Evolutionary conservation across 495 filamentous ascomycete species (phyloP), one percentile per base, ranked within the genome.

Genomic region (Hypoxylon cercidicola): DNA sequence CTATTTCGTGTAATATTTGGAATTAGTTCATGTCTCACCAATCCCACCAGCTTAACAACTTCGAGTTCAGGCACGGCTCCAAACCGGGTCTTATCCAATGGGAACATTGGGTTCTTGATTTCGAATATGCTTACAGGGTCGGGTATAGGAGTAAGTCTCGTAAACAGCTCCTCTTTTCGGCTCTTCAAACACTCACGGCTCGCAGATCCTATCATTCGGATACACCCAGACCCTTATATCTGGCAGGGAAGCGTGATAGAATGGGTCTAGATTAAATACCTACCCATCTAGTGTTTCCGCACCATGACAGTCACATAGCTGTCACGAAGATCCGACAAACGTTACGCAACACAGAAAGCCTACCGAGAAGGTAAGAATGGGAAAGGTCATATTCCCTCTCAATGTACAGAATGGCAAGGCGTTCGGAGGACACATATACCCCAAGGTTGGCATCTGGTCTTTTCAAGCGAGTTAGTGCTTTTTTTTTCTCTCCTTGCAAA

Each of bases 21-120:
- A 12, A 55, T 12, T 19, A 30, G n/a, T 28, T 37, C 20, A n/a
- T 41, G 4, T 43, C 54, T 55, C 11, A 60, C 39, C 25, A 44
- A 4, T 30, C 9, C 44, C 9, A 6, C 32, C 53, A 73, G 71
- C 46, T 73, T 13, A 67, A 32, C 15, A 47, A 62, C 30, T 71
- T 73, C 62, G 59, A 64, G 19, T 73, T 73, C 35, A 66, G 57
- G 30, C 43, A 71, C 45, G 68, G 61, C 8, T 62, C 46, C 6
- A 73, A 40, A 19, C 68, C 71, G 13, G 55, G 55, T 13, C 21
- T 73, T 25, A 62, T 71, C n/a, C 60, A 60, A 32, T 73, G 69
- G 60, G 71, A 73, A 51, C 64, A 73, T 46, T 73, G 71, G 71
- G 71, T 73, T 35, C 55, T 73, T 10, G 71, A 73, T 20, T 51